These are phyloP conservation scores for Chlamydomonas schloesseri DNA, from an alignment of 139 green algal species.

Conservation along the genomic window DNA sequence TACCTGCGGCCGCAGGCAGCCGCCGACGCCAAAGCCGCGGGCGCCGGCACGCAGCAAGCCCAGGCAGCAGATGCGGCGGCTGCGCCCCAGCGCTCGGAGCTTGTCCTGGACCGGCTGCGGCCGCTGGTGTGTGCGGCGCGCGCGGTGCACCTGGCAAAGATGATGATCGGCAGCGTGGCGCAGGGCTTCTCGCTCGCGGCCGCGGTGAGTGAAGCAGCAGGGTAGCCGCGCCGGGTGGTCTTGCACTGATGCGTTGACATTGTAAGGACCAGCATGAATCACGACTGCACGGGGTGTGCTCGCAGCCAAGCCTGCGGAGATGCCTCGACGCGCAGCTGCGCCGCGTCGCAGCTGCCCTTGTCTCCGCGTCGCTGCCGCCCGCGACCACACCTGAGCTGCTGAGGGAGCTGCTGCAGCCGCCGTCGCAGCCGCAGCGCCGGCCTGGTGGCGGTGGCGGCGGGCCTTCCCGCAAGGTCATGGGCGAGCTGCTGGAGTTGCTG, in stretches of 20 bases:
- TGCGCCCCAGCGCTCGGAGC: neutral
- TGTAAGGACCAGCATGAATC: too few relatives aligned
- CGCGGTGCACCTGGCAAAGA: neutral
- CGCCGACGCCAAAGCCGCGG: neutral
- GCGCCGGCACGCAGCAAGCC: neutral
- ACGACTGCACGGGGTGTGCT: too few relatives aligned
- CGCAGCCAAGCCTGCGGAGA: neutral
- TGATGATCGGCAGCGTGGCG: neutral
- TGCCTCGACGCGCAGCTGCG: neutral
- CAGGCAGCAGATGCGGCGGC: neutral
- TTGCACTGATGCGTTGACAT: too few relatives aligned
- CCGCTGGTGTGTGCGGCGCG: slow-evolving; percentile 11
- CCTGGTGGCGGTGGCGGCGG: too few relatives aligned
- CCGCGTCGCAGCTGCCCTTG: neutral
- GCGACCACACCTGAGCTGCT: neutral
- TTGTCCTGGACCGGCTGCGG: neutral
- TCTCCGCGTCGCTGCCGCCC: neutral
- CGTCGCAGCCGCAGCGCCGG: neutral
- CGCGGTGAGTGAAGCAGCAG: too few relatives aligned
- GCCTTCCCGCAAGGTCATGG: neutral
- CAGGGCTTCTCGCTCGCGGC: neutral
- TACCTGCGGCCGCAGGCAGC: neutral
- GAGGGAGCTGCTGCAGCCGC: slow-evolving; percentile 24
- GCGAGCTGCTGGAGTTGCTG: slow-evolving; percentile 14
- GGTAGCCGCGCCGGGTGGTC: too few relatives aligned